A percentile compares a stretch with the other conserved stretches of the same genome.
Conservation (phyloP, 345 rosid species). For the Citropsis articulata region DNA sequence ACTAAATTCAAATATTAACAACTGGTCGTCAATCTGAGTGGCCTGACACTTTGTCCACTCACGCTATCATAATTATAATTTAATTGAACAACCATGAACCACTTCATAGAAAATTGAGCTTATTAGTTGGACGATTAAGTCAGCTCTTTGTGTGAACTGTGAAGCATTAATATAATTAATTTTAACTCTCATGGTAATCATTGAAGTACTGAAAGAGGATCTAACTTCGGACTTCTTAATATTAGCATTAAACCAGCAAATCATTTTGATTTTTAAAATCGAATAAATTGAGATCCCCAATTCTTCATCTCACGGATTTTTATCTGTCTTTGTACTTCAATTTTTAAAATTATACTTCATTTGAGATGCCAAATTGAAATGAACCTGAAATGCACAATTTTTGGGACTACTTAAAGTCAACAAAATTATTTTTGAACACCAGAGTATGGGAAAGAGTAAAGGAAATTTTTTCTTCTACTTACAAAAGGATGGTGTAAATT, state of each 20-base stretch:
- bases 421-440: neutral
- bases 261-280: no score
- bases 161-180: neutral
- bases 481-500: conserved; percentile 19
- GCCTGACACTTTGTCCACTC: conserved; percentile 13
- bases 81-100: neutral
- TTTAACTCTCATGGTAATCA: neutral
- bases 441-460: neutral
- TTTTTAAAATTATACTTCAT: neutral
- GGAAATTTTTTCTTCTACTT: conserved; percentile 5
- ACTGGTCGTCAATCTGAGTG: conserved; percentile 12
- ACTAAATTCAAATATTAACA: conserved; percentile 20
- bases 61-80: conserved; percentile 2
- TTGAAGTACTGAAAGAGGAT: neutral
- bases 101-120: conserved; percentile 12
- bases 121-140: conserved; percentile 7
- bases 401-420: neutral
- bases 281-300: neutral
- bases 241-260: neutral
- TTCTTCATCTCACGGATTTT: no score
- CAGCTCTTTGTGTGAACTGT: neutral
- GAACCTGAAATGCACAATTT: neutral
- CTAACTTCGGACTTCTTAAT: neutral
- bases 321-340: no score
- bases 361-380: neutral